Conservation (phyloP, 163 green algal genomes). For the Scenedesmus sp. region DNA sequence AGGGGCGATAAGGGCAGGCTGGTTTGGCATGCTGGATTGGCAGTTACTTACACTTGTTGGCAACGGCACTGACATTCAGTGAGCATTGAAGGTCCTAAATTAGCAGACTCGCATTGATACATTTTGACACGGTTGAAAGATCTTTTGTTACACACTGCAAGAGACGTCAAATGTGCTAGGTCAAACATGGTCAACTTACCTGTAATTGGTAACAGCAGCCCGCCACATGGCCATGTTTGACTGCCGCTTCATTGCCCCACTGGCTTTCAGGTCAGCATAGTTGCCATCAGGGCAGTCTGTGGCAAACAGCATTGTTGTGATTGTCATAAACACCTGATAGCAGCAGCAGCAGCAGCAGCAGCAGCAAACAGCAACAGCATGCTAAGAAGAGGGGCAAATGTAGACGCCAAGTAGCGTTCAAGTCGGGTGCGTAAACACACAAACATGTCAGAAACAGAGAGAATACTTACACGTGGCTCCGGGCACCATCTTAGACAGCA, state of each 20-base stretch:
- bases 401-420: neutral
- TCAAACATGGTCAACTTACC: neutral
- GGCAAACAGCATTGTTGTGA: constrained; percentile 72
- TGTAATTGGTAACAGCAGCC: constrained; percentile 72
- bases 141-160: too few species aligned
- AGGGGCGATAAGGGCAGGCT: neutral
- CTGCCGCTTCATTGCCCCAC: constrained; percentile 6
- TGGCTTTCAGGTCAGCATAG: constrained; percentile 70
- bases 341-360: neutral
- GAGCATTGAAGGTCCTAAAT: too few species aligned
- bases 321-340: constrained; percentile 72
- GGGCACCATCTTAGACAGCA: too few species aligned
- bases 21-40: neutral
- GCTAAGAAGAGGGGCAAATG: neutral
- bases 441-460: neutral
- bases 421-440: neutral
- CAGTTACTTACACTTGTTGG: neutral
- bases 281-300: constrained; percentile 81
- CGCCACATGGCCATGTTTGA: constrained; percentile 39
- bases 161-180: neutral
- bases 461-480: too few species aligned
- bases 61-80: too few species aligned
- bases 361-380: neutral
- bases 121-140: too few species aligned
- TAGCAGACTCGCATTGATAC: too few species aligned